phyloP scores from a whole-genome alignment of 345 rosid genomes.

The Psidium friedrichsthalianum region DNA sequence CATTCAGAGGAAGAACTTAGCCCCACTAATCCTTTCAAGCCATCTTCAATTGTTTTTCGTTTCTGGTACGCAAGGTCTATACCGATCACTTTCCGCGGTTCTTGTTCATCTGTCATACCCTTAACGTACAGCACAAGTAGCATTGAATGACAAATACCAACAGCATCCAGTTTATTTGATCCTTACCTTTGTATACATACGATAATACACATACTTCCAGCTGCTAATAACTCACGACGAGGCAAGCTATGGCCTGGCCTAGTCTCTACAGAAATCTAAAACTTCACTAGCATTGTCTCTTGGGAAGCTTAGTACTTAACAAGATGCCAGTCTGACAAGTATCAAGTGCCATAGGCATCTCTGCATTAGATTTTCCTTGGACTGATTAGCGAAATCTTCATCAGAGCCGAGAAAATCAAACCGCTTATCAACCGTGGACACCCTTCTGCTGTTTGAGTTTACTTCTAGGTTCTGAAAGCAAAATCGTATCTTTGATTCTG shows the following conservation, averaged over 20 bases:
- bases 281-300: neutral
- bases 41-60: neutral
- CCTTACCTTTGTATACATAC: neutral
- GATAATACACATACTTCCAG: neutral
- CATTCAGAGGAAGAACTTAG: neutral
- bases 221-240: neutral
- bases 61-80: neutral
- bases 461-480: neutral
- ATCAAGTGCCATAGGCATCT: neutral
- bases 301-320: neutral
- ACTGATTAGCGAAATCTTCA: neutral
- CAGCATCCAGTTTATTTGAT: neutral
- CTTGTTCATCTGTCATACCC: neutral
- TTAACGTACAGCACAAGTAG: neutral
- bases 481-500: neutral
- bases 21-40: neutral
- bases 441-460: neutral
- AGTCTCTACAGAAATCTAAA: neutral
- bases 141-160: neutral
- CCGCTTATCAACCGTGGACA: neutral
- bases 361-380: neutral
- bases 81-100: neutral
- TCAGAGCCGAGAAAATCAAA: neutral
- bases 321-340: neutral
- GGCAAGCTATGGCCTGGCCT: neutral